phyloP scores from a whole-genome alignment of 176 grass and related monocot species.

The Rhynchospora tenuis region DNA sequence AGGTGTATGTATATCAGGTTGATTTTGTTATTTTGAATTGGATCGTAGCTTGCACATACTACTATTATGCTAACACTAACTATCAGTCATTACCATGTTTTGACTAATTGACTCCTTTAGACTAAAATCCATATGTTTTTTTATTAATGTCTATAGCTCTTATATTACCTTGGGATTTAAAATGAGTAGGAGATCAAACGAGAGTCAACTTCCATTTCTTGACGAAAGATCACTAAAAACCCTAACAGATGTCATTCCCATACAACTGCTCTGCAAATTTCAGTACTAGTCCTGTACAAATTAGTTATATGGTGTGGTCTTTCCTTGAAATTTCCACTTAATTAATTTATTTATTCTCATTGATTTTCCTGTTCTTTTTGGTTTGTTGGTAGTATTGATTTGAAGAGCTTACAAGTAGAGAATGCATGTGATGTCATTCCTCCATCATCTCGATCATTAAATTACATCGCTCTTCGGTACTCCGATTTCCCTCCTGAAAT shows the following conservation, averaged over 20 bases:
- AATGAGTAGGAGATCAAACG: background rate
- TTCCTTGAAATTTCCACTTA: background rate
- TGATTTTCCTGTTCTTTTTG: constrained; percentile 9
- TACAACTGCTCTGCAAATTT: background rate
- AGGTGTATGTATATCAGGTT: background rate
- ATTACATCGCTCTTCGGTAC: constrained; percentile 75
- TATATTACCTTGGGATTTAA: background rate
- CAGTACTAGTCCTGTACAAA: background rate
- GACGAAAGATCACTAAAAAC: background rate
- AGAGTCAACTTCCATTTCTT: background rate
- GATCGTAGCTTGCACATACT: background rate
- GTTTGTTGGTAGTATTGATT: constrained; percentile 60
- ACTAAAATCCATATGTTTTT: background rate
- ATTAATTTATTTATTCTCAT: background rate
- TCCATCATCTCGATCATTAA: constrained; percentile 59
- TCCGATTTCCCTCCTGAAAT: constrained; percentile 68
- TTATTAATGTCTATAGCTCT: background rate
- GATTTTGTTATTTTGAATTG: background rate
- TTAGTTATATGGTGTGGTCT: background rate
- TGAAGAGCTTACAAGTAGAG: constrained; percentile 80
- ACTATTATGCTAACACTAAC: too few relatives aligned
- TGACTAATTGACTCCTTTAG: too few relatives aligned
- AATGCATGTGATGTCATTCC: constrained; percentile 57
- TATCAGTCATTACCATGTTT: too few relatives aligned
- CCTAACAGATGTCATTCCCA: background rate